Evolutionary conservation across 768 basidiomycete species (phyloP).

Genomic region (Butyriboletus loyo): DNA sequence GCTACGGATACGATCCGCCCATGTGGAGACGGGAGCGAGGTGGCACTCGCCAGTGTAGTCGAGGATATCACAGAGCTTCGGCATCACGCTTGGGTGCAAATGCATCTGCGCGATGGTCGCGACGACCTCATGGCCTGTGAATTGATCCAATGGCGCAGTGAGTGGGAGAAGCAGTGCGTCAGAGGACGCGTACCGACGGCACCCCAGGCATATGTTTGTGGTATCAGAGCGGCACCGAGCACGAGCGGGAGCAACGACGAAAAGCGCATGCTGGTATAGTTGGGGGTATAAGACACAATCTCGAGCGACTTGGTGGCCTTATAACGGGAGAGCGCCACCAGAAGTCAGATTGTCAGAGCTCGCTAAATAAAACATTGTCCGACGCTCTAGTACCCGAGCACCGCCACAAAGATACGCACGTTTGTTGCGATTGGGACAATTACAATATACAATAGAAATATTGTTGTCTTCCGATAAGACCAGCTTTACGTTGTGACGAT

Average conservation of each 20-base stretch:
- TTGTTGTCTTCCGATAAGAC: too few relatives aligned
- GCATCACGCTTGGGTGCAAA: conserved; percentile 68
- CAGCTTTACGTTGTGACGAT: too few relatives aligned
- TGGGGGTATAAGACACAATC: conserved; percentile 1
- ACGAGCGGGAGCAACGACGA: conserved; percentile 12
- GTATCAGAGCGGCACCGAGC: conserved; percentile 18
- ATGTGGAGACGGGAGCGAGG: conserved; percentile 79
- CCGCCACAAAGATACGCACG: conserved; percentile 4
- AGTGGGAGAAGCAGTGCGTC: background rate
- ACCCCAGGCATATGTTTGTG: conserved; percentile 38
- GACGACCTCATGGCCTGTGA: conserved; percentile 81
- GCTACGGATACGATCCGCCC: conserved; percentile 76
- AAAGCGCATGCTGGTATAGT: conserved; percentile 22
- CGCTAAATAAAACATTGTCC: conserved; percentile 6
- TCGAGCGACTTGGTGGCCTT: background rate
- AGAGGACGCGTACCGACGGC: conserved; percentile 31
- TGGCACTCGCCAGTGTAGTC: conserved; percentile 56
- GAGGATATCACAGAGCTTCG: conserved; percentile 70
- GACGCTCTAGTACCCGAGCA: background rate
- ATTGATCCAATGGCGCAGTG: background rate
- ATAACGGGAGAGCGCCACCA: background rate
- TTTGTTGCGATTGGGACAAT: conserved; percentile 3
- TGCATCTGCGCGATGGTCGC: conserved; percentile 95
- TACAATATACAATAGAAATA: too few relatives aligned
- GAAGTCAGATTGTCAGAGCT: conserved; percentile 2